phyloP scores from a whole-genome alignment of 331 rosid species.

The Malus hybrid region DNA sequence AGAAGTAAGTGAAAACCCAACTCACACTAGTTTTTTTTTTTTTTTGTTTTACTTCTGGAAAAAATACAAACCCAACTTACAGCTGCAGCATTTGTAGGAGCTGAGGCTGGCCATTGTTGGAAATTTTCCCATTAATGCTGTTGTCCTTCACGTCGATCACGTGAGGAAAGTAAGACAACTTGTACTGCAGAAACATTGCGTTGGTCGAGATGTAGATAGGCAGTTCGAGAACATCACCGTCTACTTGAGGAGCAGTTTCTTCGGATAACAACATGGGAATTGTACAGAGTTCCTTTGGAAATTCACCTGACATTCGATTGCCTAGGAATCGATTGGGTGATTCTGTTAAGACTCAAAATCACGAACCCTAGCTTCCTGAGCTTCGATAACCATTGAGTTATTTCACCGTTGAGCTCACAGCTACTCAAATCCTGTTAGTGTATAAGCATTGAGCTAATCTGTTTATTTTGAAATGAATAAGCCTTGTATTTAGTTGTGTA shows the following conservation, averaged over 20 bases:
- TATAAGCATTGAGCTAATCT: too few species aligned
- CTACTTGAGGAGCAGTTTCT: neutral
- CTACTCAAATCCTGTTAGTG: neutral
- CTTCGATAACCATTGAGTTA: neutral
- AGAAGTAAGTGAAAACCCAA: too few species aligned
- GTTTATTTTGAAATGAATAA: too few species aligned
- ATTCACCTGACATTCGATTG: neutral
- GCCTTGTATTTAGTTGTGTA: too few species aligned
- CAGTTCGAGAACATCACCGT: neutral
- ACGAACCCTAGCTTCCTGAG: neutral
- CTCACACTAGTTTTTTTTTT: too few species aligned
- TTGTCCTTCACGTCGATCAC: neutral
- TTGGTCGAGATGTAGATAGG: neutral
- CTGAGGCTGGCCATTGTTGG: neutral
- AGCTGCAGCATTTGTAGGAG: neutral
- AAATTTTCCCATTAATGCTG: neutral
- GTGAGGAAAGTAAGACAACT: neutral
- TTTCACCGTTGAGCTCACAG: neutral
- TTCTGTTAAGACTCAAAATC: neutral
- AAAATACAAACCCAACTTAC: too few species aligned
- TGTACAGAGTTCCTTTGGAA: neutral
- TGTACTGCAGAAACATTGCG: neutral
- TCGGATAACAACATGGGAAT: neutral
- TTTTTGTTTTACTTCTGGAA: too few species aligned
- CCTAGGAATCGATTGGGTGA: neutral